A percentile compares a stretch with the other conserved stretches of the same genome.
These are phyloP conservation scores for Rhodotorula diobovata DNA, from an alignment of 768 basidiomycete genomes.

Conservation along the genomic window DNA sequence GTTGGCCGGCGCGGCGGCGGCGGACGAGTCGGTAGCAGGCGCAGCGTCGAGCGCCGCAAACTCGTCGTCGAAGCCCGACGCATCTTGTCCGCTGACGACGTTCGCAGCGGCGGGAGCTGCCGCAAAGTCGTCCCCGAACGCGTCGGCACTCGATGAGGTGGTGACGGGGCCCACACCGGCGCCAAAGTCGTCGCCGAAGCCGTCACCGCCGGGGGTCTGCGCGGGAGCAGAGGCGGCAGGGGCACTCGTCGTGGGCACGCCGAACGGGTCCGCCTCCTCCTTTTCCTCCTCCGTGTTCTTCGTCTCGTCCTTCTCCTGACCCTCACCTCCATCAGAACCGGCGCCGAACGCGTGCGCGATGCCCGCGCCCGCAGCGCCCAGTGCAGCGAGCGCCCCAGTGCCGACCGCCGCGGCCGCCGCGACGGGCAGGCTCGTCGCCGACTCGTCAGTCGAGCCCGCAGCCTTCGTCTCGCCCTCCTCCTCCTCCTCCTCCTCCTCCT, in stretches of 20 bases:
- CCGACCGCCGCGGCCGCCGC: constrained; percentile 29
- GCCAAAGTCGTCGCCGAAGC: constrained; percentile 18
- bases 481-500: not conserved
- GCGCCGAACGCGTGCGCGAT: constrained; percentile 5
- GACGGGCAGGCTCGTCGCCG: constrained; percentile 15
- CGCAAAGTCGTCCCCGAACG: not conserved
- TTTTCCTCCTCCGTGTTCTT: constrained; percentile 58
- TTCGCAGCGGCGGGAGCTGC: not conserved
- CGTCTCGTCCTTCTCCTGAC: constrained; percentile 52
- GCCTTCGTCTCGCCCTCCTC: not conserved
- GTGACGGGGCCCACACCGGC: not conserved
- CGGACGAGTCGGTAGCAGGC: too few relatives aligned
- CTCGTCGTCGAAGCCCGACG: constrained; percentile 4
- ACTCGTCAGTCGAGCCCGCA: not conserved
- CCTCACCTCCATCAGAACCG: not conserved
- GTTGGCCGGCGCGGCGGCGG: not conserved
- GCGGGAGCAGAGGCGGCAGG: not conserved
- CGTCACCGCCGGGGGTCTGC: constrained; percentile 8
- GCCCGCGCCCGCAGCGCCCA: constrained; percentile 16
- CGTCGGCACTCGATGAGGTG: not conserved
- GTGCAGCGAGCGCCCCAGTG: constrained; percentile 27
- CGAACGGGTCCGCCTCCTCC: constrained; percentile 37
- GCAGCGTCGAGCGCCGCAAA: not conserved
- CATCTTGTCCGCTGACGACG: not conserved
- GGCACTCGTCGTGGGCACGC: constrained; percentile 27